Percentiles rank a stretch among this genome's conserved stretches.
Conservation (phyloP, 371 early-diverging fungal genomes). For the Rhizoclosmatium hyalinum region DNA sequence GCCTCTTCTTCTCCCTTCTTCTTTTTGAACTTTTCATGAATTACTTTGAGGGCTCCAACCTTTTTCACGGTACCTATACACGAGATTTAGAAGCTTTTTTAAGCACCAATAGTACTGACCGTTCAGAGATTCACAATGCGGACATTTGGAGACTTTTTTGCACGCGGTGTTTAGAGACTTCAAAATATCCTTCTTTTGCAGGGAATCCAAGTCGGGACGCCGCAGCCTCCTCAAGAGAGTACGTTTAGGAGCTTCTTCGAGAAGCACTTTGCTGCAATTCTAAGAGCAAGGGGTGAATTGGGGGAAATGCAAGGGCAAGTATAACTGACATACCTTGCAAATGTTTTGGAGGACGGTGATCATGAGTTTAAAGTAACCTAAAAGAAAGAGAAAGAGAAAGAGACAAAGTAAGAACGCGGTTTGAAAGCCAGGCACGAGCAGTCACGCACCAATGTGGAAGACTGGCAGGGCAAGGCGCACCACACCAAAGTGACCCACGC, state of each 20-base stretch:
- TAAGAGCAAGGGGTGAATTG: constrained; percentile 39
- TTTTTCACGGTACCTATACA: constrained; percentile 81
- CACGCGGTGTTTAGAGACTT: constrained; percentile 87
- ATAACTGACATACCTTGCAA: constrained; percentile 81
- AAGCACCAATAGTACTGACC: constrained; percentile 48
- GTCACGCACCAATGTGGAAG: constrained; percentile 89
- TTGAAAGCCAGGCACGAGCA: not conserved
- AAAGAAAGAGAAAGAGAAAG: not conserved
- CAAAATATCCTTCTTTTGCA: constrained; percentile 75
- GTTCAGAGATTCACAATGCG: constrained; percentile 85
- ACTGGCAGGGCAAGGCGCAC: constrained; percentile 95
- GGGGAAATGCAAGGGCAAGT: too few relatives aligned
- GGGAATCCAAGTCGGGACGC: constrained; percentile 80
- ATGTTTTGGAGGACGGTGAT: constrained; percentile 93
- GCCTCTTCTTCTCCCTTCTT: constrained; percentile 78
- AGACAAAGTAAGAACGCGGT: not conserved
- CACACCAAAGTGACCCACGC: constrained; percentile 99
- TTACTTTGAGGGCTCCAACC: constrained; percentile 93
- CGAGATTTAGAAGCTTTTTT: not conserved
- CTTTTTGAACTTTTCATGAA: constrained; percentile 93
- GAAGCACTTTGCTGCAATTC: constrained; percentile 86
- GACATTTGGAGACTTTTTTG: constrained; percentile 90
- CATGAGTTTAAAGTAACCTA: constrained; percentile 83
- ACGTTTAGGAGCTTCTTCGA: constrained; percentile 83
- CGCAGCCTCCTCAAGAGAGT: constrained; percentile 75